Evolutionary conservation across 176 grass and related monocot species (phyloP), one percentile per base, ranked within the genome.

Genomic region (Carex parvula): DNA sequence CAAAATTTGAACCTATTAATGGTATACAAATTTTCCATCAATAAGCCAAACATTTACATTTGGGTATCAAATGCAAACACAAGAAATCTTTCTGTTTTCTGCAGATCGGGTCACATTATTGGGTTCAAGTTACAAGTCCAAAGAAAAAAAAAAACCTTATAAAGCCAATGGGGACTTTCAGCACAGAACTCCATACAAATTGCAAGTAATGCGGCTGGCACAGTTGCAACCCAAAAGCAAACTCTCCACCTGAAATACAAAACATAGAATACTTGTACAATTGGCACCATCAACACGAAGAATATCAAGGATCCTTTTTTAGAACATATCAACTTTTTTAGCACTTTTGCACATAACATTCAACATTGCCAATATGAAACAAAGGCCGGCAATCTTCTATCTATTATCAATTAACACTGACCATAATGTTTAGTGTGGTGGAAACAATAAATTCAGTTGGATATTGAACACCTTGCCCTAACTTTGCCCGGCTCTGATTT

Each of bases 81-180:
- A 32, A 53, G 20, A 37, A 53, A 16, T 78, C 24, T 15, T 18
- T 17, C 20, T 48, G 37, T 71, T 48, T 33, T 35, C 24, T 78
- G 52, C 46, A 78, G 52, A 57, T 33, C 15, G 1, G 14, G 52
- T 57, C 6, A 53, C 13, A 9, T 17, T 57, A 56, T 78, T 33
- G 50, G 46, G n/a, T 57, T 54, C 14, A 71, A 71, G 52, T 32
- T 52, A 56, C 35, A 77, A 56, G 73, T 30, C 10, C 6, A 56
- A 75, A 66, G 83, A 64, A 69, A 44, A 67, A 99, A 86, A 64
- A 69, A 29, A 67, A 99, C 97, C 97, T 99, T 99, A 84, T 92
- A 96, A 13, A 99, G 93, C 97, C 97, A 99, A 64, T 94, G 92
- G 12, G 97, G 97, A 48, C 97, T 99, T 85, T 99, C 97, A 71